Conservation (phyloP, 306 rosid genomes). For the Boehmeria nivea region DNA sequence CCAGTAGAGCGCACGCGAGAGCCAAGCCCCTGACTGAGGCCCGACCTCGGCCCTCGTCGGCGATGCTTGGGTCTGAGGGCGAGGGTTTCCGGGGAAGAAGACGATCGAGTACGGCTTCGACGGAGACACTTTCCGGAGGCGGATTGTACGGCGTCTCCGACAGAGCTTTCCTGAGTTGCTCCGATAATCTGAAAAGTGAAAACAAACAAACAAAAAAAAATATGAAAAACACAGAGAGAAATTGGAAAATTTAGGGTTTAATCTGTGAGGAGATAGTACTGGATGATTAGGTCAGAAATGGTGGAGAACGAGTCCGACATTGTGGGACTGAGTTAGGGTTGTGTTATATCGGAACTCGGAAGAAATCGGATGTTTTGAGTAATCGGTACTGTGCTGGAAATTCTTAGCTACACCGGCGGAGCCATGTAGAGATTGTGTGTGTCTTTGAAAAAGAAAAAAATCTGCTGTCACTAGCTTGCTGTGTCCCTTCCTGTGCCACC, state of each 20-base stretch:
- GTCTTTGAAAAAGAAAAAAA: no score
- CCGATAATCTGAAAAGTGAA: constrained; percentile 43
- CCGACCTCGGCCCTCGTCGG: constrained; percentile 21
- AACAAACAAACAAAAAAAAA: constrained; percentile 7
- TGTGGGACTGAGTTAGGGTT: constrained; percentile 4
- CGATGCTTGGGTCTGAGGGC: constrained; percentile 10
- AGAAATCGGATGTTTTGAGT: no score
- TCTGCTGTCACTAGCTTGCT: no score
- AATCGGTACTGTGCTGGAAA: no score
- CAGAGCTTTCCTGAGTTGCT: constrained; percentile 37
- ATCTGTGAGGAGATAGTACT: constrained; percentile 24
- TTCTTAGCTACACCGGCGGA: no score
- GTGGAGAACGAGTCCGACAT: constrained; percentile 50
- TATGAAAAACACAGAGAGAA: not conserved
- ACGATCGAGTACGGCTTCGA: constrained; percentile 48
- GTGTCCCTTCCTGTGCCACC: no score
- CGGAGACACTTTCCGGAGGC: constrained; percentile 39
- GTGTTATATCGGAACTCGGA: constrained; percentile 11
- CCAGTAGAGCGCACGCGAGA: constrained; percentile 62
- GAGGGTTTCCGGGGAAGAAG: constrained; percentile 56
- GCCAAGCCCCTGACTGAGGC: constrained; percentile 52
- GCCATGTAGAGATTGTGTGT: no score
- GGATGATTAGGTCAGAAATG: constrained; percentile 41
- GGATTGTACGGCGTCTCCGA: constrained; percentile 34
- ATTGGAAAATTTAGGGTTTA: not conserved